phyloP scores from a whole-genome alignment of 2,329 filamentous ascomycete genomes.

The Verticillium dahliae region DNA sequence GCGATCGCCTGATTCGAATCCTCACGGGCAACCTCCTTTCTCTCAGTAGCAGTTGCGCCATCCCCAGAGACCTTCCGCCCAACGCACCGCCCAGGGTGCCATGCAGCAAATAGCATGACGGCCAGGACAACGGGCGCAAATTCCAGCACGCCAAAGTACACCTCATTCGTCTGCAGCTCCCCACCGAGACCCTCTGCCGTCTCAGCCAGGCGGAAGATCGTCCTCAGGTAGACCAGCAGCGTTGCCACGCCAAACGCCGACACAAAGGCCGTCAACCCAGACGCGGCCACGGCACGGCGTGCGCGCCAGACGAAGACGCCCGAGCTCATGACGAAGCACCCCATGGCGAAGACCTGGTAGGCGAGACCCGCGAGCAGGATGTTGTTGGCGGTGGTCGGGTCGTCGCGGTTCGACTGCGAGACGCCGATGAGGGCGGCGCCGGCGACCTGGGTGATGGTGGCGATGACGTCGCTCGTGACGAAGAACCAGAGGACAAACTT shows the following conservation, averaged over 20 bases:
- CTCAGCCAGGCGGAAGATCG: constrained; percentile 47
- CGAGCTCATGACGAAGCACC: constrained; percentile 37
- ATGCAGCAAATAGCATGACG: constrained; percentile 34
- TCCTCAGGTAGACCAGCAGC: constrained; percentile 43
- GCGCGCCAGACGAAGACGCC: constrained; percentile 32
- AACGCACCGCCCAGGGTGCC: constrained; percentile 34
- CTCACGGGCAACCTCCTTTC: constrained; percentile 1
- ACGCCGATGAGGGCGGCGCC: constrained; percentile 48
- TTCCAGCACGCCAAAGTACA: constrained; percentile 46
- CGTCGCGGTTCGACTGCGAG: constrained; percentile 37
- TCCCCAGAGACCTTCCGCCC: constrained; percentile 1
- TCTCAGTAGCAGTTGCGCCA: not conserved
- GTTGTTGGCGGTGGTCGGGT: constrained; percentile 44
- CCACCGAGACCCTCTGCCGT: constrained; percentile 41
- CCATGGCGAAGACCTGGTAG: constrained; percentile 46
- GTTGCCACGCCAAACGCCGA: constrained; percentile 35
- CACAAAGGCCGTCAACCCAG: constrained; percentile 30
- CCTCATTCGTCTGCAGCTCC: constrained; percentile 40
- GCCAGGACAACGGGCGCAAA: constrained; percentile 47
- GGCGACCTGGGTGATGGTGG: constrained; percentile 45
- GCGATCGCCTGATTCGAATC: not conserved
- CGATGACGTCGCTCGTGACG: constrained; percentile 45
- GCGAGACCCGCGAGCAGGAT: constrained; percentile 49
- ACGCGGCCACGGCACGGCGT: constrained; percentile 17
- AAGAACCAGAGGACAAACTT: constrained; percentile 45